phyloP scores from a whole-genome alignment of 2,329 filamentous ascomycete species.

The Aspergillus fijiensis region DNA sequence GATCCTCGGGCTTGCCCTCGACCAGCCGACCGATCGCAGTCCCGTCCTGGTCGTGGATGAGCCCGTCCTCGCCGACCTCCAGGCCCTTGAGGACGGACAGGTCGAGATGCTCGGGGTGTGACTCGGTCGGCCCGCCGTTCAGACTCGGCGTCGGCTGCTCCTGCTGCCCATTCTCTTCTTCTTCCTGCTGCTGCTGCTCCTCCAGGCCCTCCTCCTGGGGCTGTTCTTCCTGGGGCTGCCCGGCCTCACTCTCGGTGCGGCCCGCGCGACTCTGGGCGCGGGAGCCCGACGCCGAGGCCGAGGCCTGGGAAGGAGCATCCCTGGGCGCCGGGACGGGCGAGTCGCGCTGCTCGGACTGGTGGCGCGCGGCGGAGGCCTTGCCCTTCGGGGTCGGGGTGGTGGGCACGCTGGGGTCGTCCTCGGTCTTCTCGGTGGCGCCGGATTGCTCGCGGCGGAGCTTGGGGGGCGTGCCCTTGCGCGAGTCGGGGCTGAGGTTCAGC shows the following conservation, averaged over 20 bases:
- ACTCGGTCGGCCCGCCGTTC: background rate
- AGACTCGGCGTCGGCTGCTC: slow-evolving; percentile 1
- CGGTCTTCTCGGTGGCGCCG: slow-evolving; percentile 23
- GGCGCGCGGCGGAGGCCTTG: background rate
- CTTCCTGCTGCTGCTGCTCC: background rate
- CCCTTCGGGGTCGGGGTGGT: slow-evolving; percentile 4
- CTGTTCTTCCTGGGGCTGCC: background rate
- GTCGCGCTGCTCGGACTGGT: slow-evolving; percentile 26
- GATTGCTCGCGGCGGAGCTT: slow-evolving; percentile 25
- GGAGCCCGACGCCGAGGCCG: slow-evolving; percentile 26
- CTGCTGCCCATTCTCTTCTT: background rate
- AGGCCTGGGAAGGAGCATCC: slow-evolving; percentile 28
- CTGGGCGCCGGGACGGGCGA: slow-evolving; percentile 21
- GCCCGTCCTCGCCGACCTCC: slow-evolving; percentile 37
- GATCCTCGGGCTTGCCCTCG: slow-evolving; percentile 42
- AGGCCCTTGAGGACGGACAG: slow-evolving; percentile 43
- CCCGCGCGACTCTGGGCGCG: slow-evolving; percentile 7
- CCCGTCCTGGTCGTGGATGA: slow-evolving; percentile 38
- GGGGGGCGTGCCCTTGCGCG: slow-evolving; percentile 23
- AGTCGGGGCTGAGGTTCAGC: slow-evolving; percentile 8
- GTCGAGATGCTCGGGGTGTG: slow-evolving; percentile 19
- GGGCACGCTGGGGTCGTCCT: slow-evolving; percentile 15
- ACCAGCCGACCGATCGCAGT: slow-evolving; percentile 39
- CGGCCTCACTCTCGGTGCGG: background rate
- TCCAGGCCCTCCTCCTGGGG: background rate